Evolutionary conservation across 2,329 filamentous ascomycete genomes (phyloP).

Genomic region (Berkeleyomyces basicola): DNA sequence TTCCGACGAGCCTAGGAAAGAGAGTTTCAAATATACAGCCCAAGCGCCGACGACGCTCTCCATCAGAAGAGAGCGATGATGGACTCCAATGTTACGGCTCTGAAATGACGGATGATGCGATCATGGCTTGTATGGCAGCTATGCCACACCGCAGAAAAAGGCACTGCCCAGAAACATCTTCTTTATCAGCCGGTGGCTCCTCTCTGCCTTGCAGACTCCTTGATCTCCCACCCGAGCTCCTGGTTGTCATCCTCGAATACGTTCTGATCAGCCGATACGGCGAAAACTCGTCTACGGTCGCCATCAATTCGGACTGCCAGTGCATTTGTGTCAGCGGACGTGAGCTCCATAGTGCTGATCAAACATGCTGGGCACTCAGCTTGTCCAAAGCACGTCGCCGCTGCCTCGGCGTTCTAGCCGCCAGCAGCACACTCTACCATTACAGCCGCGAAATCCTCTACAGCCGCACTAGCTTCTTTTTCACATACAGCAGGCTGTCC

Average conservation of each 20-base stretch:
- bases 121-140: neutral
- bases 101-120: neutral
- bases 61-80: neutral
- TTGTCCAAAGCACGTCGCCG: constrained; percentile 17
- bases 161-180: neutral
- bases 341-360: constrained; percentile 19
- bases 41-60: neutral
- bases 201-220: neutral
- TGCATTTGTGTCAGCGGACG: constrained; percentile 19
- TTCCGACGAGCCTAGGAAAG: neutral
- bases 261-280: neutral
- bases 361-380: constrained; percentile 20
- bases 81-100: neutral
- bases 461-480: constrained; percentile 31
- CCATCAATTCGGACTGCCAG: constrained; percentile 21
- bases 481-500: constrained; percentile 19
- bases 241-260: constrained; percentile 9
- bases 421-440: constrained; percentile 20
- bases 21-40: too few species aligned
- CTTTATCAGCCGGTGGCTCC: neutral
- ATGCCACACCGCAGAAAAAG: neutral
- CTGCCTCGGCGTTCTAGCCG: constrained; percentile 23
- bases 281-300: constrained; percentile 20
- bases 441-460: constrained; percentile 30
- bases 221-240: constrained; percentile 7